These are phyloP conservation scores for Melanogaster broomeanus DNA, from an alignment of 768 basidiomycete species.

Conservation along the genomic window DNA sequence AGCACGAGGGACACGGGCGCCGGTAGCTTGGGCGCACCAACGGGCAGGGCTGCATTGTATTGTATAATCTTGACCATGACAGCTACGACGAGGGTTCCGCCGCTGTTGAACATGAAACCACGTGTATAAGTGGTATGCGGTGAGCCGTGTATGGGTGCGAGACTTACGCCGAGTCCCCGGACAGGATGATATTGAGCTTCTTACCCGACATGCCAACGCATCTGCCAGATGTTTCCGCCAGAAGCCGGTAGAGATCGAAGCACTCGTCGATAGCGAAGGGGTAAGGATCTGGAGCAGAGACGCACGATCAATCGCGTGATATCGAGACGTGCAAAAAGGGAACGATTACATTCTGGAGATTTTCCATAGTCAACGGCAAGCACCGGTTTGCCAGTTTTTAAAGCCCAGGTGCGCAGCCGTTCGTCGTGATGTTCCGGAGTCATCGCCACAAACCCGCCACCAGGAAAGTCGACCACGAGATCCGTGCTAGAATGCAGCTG, in stretches of 20 bases:
- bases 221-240: conserved; percentile 78
- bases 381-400: conserved; percentile 74
- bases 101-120: conserved; percentile 48
- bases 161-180: conserved; percentile 97
- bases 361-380: conserved; percentile 94
- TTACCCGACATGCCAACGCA: conserved; percentile 89
- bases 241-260: conserved; percentile 83
- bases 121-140: conserved; percentile 9
- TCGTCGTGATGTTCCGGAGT: conserved; percentile 96
- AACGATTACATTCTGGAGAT: conserved; percentile 83
- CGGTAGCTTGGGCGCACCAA: conserved; percentile 49
- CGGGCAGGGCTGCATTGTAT: conserved; percentile 37
- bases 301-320: conserved; percentile 3
- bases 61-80: conserved; percentile 87
- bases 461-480: conserved; percentile 89
- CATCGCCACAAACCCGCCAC: conserved; percentile 98
- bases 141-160: not conserved
- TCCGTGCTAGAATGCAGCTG: conserved; percentile 71
- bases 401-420: conserved; percentile 84
- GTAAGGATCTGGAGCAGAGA: conserved; percentile 73
- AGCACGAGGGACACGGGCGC: conserved; percentile 82
- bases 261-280: conserved; percentile 96
- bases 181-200: conserved; percentile 73
- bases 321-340: conserved; percentile 1
- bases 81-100: conserved; percentile 83